phyloP scores from a whole-genome alignment of 176 grass and related monocot species.

The Secale cereale region DNA sequence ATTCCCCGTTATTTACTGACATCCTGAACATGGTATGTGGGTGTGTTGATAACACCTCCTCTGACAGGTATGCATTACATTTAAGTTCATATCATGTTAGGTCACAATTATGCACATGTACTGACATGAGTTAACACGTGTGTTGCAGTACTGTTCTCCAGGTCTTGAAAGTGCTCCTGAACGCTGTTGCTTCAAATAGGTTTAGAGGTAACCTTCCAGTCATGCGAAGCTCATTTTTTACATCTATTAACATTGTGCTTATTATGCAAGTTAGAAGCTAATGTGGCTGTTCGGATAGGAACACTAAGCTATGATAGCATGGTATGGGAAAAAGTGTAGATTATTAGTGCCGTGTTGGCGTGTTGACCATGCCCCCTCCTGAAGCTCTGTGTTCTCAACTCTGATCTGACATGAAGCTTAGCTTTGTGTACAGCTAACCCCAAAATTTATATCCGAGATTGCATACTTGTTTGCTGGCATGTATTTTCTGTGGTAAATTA shows the following conservation, averaged over 20 bases:
- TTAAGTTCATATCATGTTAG: conserved; percentile 20
- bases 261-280: conserved; percentile 12
- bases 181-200: conserved; percentile 93
- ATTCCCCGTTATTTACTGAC: conserved; percentile 80
- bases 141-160: conserved; percentile 88
- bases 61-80: conserved; percentile 69
- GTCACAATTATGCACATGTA: conserved; percentile 21
- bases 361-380: not conserved
- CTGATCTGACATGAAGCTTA: conserved; percentile 3
- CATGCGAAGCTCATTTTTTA: conserved; percentile 10
- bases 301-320: conserved; percentile 3
- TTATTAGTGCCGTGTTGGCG: conserved; percentile 2
- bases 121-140: conserved; percentile 21
- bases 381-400: conserved; percentile 2
- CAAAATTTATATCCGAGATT: not conserved
- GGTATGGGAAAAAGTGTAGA: not conserved
- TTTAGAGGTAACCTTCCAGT: conserved; percentile 76
- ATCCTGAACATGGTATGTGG: conserved; percentile 86
- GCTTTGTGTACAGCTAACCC: not conserved
- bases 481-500: conserved; percentile 17
- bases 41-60: conserved; percentile 92
- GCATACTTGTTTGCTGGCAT: not conserved
- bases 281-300: not conserved
- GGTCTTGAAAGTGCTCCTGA: conserved; percentile 99
- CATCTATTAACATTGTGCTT: not conserved